Conservation (phyloP, 2,329 filamentous ascomycete genomes). For the Ophiostoma novo-ulmi region DNA sequence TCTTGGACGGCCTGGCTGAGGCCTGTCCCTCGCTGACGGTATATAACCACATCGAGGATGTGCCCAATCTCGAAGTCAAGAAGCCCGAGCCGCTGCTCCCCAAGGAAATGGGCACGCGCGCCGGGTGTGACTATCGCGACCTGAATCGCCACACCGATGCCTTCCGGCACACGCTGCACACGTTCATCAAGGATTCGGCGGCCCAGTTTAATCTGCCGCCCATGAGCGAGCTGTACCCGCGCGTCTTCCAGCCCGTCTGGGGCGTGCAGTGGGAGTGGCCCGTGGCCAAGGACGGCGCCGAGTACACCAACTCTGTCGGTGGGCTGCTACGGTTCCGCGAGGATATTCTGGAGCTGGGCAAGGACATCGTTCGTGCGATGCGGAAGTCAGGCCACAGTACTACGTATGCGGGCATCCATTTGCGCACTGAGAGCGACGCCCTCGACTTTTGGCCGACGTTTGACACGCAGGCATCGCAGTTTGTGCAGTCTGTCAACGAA, state of each 20-base stretch:
- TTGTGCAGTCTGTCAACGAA: constrained; percentile 35
- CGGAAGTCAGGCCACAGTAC: neutral
- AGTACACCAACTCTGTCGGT: constrained; percentile 43
- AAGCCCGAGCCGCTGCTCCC: constrained; percentile 40
- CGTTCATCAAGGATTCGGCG: constrained; percentile 34
- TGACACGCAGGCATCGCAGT: constrained; percentile 39
- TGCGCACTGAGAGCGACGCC: constrained; percentile 46
- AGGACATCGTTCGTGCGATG: constrained; percentile 32
- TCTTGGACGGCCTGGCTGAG: constrained; percentile 36
- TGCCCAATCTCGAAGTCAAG: constrained; percentile 36
- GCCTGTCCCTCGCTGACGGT: constrained; percentile 43
- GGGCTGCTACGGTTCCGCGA: constrained; percentile 40
- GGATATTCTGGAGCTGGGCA: constrained; percentile 41
- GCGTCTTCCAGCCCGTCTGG: constrained; percentile 42
- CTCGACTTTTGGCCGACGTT: constrained; percentile 44
- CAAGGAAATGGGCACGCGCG: constrained; percentile 38
- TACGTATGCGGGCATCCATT: constrained; percentile 40
- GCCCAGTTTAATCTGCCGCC: constrained; percentile 27
- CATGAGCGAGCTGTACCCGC: constrained; percentile 31
- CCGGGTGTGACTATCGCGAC: constrained; percentile 39
- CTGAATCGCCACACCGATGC: constrained; percentile 40
- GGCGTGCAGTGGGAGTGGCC: constrained; percentile 45
- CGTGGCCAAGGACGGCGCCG: constrained; percentile 43
- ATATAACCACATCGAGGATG: constrained; percentile 37
- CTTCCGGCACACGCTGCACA: constrained; percentile 36